phyloP scores from a whole-genome alignment of 805 yeast species.

The Schizosaccharomyces osmophilus region DNA sequence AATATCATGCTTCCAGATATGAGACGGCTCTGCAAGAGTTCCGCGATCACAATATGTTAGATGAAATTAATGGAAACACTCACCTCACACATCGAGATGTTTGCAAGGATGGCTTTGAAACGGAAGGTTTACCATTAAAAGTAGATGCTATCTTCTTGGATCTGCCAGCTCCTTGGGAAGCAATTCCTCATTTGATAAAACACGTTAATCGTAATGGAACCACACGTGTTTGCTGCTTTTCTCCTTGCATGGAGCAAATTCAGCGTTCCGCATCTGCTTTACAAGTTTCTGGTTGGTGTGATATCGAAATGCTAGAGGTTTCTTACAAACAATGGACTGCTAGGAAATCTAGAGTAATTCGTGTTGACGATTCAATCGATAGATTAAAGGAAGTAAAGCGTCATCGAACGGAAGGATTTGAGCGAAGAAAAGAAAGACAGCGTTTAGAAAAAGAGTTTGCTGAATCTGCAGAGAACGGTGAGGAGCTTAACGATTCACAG shows the following conservation, averaged over 20 bases:
- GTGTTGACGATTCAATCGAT: slow-evolving; percentile 53
- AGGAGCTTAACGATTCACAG: not conserved
- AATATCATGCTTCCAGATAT: slow-evolving; percentile 70
- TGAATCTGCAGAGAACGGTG: not conserved
- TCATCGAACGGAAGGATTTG: slow-evolving; percentile 21
- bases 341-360: slow-evolving; percentile 65
- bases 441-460: slow-evolving; percentile 4
- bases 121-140: slow-evolving; percentile 13
- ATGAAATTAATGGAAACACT: slow-evolving; percentile 19
- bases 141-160: slow-evolving; percentile 48
- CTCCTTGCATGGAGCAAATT: slow-evolving; percentile 96
- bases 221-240: slow-evolving; percentile 73
- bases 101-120: slow-evolving; percentile 53
- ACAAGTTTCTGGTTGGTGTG: slow-evolving; percentile 54
- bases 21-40: slow-evolving; percentile 60
- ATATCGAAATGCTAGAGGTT: slow-evolving; percentile 78
- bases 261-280: slow-evolving; percentile 59
- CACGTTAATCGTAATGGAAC: slow-evolving; percentile 31
- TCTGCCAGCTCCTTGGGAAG: slow-evolving; percentile 92
- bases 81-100: slow-evolving; percentile 75
- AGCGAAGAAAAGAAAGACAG: slow-evolving; percentile 11
- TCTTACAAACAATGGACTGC: slow-evolving; percentile 73
- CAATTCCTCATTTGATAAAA: slow-evolving; percentile 45
- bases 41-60: slow-evolving; percentile 38
- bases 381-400: slow-evolving; percentile 57